phyloP scores from a whole-genome alignment of 139 green algal genomes.

The Chlorella sp. region DNA sequence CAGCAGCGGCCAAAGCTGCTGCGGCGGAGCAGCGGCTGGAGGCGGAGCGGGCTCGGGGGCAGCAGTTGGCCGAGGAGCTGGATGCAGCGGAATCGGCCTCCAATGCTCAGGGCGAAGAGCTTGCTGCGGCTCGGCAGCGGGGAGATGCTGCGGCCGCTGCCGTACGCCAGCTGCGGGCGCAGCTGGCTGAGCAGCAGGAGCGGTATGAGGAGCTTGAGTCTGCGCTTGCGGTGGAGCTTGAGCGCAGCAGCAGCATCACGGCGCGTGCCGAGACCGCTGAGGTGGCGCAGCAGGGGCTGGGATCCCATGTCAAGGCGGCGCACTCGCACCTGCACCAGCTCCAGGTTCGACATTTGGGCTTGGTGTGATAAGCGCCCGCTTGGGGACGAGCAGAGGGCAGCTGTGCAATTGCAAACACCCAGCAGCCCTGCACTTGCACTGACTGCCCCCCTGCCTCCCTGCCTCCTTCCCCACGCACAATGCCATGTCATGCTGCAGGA shows the following conservation, averaged over 20 bases:
- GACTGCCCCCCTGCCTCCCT: background rate
- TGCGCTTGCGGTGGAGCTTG: constrained; percentile 8
- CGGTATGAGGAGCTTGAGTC: constrained; percentile 22
- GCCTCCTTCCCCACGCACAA: background rate
- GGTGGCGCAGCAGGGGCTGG: constrained; percentile 26
- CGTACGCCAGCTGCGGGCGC: background rate
- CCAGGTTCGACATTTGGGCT: background rate
- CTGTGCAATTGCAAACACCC: no score
- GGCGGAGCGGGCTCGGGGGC: background rate
- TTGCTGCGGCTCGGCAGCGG: background rate
- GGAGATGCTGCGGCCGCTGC: background rate
- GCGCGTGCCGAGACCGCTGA: background rate
- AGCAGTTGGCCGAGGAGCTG: constrained; percentile 13
- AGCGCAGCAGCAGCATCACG: constrained; percentile 4
- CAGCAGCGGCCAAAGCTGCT: background rate
- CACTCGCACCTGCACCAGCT: constrained; percentile 6
- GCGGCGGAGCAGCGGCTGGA: background rate
- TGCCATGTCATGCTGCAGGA: constrained; percentile 22
- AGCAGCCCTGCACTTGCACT: no score
- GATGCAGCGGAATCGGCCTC: background rate
- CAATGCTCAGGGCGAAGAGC: background rate
- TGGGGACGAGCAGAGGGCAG: background rate
- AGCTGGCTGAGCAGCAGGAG: constrained; percentile 12
- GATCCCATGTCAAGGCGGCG: constrained; percentile 14
- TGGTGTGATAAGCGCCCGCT: no score